These are phyloP conservation scores for Actinomucor elegans DNA, from an alignment of 371 early-diverging fungal species.

Conservation along the genomic window DNA sequence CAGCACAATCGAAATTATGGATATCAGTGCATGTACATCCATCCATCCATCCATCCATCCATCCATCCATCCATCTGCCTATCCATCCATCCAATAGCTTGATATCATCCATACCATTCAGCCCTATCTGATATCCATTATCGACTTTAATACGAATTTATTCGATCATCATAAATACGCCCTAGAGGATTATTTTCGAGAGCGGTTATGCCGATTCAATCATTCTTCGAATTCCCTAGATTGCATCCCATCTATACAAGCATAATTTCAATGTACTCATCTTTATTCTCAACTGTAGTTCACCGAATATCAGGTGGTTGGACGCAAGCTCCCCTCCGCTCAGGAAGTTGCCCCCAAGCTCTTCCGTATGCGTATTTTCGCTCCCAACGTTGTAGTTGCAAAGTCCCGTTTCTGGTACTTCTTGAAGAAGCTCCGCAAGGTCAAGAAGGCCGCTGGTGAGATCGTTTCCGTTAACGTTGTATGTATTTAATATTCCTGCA, in stretches of 20 bases:
- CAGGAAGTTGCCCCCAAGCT: slow-evolving; percentile 95
- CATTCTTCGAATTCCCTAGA: neutral
- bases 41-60: slow-evolving; percentile 11
- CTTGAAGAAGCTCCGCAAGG: slow-evolving; percentile 97
- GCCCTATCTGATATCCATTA: neutral
- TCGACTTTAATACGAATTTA: too few relatives aligned
- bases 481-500: slow-evolving; percentile 6
- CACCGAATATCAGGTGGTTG: slow-evolving; percentile 86
- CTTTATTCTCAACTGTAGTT: slow-evolving; percentile 39
- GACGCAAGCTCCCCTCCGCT: slow-evolving; percentile 93
- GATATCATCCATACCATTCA: neutral
- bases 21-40: too few relatives aligned
- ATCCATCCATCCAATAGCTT: neutral
- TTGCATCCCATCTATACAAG: neutral
- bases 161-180: too few relatives aligned
- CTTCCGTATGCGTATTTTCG: slow-evolving; percentile 98
- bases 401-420: slow-evolving; percentile 99
- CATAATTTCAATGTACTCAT: neutral
- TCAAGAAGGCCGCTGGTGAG: slow-evolving; percentile 98
- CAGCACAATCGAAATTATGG: too few relatives aligned
- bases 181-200: too few relatives aligned
- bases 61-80: neutral
- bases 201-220: too few relatives aligned
- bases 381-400: slow-evolving; percentile 98
- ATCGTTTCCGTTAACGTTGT: slow-evolving; percentile 97